Percentiles rank a stretch among this genome's conserved stretches.
phyloP scores from a whole-genome alignment of 2,329 filamentous ascomycete species.

The Helotiales sp. region DNA sequence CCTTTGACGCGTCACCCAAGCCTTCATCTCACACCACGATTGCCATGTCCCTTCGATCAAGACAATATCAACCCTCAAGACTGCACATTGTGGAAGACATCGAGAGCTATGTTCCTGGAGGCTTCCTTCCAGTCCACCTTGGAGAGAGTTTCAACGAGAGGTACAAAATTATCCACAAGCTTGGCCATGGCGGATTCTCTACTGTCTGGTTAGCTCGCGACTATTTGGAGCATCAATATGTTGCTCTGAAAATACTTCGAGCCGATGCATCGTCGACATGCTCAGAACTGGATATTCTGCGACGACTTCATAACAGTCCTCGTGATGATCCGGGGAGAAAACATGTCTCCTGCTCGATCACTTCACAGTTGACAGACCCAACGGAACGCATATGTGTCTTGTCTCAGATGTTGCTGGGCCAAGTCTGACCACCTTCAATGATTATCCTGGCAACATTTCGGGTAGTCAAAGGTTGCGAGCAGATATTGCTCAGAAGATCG shows the following conservation, averaged over 20 bases:
- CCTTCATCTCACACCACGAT: too few species aligned
- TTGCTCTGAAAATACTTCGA: constrained; percentile 17
- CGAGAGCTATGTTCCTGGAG: constrained; percentile 32
- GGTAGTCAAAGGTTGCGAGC: not conserved
- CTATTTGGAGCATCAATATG: constrained; percentile 9
- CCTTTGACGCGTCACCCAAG: too few species aligned
- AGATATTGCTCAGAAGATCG: not conserved
- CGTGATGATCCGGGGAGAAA: not conserved
- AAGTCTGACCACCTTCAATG: not conserved
- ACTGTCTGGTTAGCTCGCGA: constrained; percentile 47
- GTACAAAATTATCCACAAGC: constrained; percentile 45
- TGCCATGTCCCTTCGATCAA: not conserved
- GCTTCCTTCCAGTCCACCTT: constrained; percentile 45
- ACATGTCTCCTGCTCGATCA: constrained; percentile 10
- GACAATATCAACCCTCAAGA: not conserved
- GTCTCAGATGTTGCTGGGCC: constrained; percentile 37
- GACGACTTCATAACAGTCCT: constrained; percentile 4
- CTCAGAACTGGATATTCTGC: constrained; percentile 13
- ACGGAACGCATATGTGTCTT: constrained; percentile 39
- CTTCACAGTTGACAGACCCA: constrained; percentile 37
- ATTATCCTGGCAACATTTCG: not conserved
- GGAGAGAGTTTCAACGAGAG: constrained; percentile 42
- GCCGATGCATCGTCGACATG: constrained; percentile 39
- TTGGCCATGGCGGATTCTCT: constrained; percentile 45
- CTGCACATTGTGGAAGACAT: constrained; percentile 4